Conservation (phyloP, 768 basidiomycete species). For the Omphalotus guepiniiformis region DNA sequence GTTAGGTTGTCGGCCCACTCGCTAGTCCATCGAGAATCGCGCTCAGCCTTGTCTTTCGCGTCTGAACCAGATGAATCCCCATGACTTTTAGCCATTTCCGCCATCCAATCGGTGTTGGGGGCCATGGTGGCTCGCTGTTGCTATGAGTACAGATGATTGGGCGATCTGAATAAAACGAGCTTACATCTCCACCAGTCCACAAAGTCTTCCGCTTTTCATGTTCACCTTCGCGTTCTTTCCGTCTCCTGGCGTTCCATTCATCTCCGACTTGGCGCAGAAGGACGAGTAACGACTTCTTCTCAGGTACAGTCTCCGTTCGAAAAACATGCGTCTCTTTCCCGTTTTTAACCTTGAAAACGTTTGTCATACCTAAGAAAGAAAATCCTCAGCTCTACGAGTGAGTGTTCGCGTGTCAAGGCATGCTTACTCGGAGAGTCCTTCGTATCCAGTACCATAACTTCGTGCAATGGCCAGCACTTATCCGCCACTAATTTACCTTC, state of each 20-base stretch:
- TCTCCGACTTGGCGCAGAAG: slow-evolving; percentile 93
- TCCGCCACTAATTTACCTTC: slow-evolving; percentile 88
- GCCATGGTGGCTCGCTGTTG: slow-evolving; percentile 17
- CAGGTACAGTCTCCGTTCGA: slow-evolving; percentile 72
- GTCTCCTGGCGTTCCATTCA: slow-evolving; percentile 80
- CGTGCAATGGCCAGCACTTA: slow-evolving; percentile 87
- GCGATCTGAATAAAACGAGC: slow-evolving; percentile 10
- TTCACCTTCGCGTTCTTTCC: slow-evolving; percentile 92
- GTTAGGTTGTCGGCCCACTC: slow-evolving; percentile 92
- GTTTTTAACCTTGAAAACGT: slow-evolving; percentile 93
- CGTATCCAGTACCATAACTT: slow-evolving; percentile 93
- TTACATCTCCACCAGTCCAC: slow-evolving; percentile 49
- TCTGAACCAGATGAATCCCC: slow-evolving; percentile 36
- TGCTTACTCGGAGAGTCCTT: slow-evolving; percentile 86
- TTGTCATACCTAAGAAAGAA: slow-evolving; percentile 62
- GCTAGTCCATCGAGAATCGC: slow-evolving; percentile 81
- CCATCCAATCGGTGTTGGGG: slow-evolving; percentile 72
- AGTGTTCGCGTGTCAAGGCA: background rate
- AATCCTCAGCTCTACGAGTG: background rate
- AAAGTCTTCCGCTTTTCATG: slow-evolving; percentile 82
- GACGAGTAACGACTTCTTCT: slow-evolving; percentile 82
- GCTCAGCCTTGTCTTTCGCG: slow-evolving; percentile 72
- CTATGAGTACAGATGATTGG: background rate
- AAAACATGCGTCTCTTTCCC: slow-evolving; percentile 95
- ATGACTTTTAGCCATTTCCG: slow-evolving; percentile 55